Evolutionary conservation across 176 grass and related monocot genomes (phyloP).

Genomic region (Elymus sibiricus): DNA sequence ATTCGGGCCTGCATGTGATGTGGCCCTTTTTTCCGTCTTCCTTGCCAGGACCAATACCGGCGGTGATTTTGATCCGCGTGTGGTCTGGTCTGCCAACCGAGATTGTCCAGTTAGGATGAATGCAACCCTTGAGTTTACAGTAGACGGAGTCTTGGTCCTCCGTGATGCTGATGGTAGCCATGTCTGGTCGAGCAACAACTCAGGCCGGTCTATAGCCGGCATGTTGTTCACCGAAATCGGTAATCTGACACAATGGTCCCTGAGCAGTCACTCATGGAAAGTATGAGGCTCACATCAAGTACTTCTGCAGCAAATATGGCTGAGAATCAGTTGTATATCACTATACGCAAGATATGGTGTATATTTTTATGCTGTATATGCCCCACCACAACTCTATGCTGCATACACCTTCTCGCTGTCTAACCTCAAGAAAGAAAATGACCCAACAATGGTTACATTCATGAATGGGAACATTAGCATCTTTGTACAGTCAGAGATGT

Average conservation of each 20-base stretch:
- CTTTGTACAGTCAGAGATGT: too few relatives aligned
- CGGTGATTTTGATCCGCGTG: too few relatives aligned
- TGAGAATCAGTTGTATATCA: background rate
- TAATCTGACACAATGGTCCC: background rate
- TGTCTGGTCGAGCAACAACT: background rate
- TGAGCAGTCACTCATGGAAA: background rate
- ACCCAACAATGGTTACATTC: background rate
- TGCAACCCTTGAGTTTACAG: background rate
- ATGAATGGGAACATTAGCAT: background rate
- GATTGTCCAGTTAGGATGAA: background rate
- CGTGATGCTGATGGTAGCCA: background rate
- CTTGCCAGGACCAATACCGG: too few relatives aligned
- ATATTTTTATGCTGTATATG: background rate
- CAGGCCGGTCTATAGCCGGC: background rate
- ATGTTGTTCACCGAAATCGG: background rate
- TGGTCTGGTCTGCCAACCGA: background rate
- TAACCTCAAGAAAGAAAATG: background rate
- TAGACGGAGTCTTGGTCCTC: background rate
- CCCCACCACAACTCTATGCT: background rate
- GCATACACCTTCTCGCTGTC: too few relatives aligned
- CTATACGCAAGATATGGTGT: fast-evolving
- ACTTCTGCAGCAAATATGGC: background rate
- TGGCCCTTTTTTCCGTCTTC: too few relatives aligned
- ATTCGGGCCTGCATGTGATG: too few relatives aligned
- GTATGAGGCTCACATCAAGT: background rate